Conservation (phyloP, 2,329 filamentous ascomycete genomes). For the Byssochlamys sp. region DNA sequence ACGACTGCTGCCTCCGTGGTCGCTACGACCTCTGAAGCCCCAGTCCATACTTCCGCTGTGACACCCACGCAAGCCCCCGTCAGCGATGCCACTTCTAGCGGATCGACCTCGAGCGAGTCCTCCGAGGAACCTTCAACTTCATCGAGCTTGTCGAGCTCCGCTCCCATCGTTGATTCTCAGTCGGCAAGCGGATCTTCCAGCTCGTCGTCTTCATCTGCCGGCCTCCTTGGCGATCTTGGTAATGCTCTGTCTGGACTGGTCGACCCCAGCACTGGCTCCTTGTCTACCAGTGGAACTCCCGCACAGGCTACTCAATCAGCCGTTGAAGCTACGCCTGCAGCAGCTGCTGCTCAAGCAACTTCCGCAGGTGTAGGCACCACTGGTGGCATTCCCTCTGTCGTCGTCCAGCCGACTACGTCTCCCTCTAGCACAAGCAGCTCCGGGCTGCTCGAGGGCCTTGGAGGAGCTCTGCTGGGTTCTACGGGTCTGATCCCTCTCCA, state of each 20-base stretch:
- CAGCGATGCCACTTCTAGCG: not conserved
- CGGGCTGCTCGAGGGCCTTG: not conserved
- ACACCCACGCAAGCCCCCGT: not conserved
- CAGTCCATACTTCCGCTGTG: not conserved
- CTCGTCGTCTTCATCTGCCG: not conserved
- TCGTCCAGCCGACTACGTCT: not conserved
- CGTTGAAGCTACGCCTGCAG: not conserved
- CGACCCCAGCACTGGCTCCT: not conserved
- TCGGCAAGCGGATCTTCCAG: not conserved
- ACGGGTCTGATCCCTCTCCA: not conserved
- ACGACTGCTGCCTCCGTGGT: not conserved
- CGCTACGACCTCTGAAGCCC: not conserved
- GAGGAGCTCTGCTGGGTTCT: not conserved
- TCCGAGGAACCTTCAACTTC: not conserved
- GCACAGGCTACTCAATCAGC: not conserved
- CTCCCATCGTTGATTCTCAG: not conserved
- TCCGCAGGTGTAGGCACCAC: not conserved
- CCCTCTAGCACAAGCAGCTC: not conserved
- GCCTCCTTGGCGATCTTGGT: not conserved
- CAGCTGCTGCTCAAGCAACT: not conserved
- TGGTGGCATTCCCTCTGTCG: not conserved
- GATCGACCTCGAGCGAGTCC: not conserved
- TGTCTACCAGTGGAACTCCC: not conserved
- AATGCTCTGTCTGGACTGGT: not conserved
- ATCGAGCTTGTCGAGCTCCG: not conserved